These are phyloP conservation scores for Aspergillus brunneoviolaceus DNA, from an alignment of 2,329 filamentous ascomycete genomes.

Conservation along the genomic window DNA sequence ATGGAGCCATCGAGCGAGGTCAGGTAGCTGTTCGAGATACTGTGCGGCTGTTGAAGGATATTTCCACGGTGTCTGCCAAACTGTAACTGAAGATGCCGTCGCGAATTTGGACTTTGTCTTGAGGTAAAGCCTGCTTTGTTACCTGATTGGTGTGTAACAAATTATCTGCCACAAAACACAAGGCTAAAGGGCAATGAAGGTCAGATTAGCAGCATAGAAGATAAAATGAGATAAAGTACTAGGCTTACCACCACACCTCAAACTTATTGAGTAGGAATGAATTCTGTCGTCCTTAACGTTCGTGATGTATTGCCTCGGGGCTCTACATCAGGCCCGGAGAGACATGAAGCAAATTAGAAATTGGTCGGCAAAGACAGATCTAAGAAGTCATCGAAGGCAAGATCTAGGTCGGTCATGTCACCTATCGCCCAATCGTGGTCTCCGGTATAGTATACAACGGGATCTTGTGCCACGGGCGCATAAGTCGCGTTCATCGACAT, in stretches of 20 bases:
- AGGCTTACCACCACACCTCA: too few species aligned
- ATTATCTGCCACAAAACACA: too few species aligned
- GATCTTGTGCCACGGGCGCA: background rate
- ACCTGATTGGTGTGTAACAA: too few species aligned
- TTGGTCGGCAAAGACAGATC: slow-evolving; percentile 33
- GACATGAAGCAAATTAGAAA: background rate
- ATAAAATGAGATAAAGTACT: too few species aligned
- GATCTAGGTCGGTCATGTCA: slow-evolving; percentile 34
- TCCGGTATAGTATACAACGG: slow-evolving; percentile 42
- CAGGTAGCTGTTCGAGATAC: slow-evolving; percentile 5
- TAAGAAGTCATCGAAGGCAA: slow-evolving; percentile 36
- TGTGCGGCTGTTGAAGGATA: slow-evolving; percentile 1
- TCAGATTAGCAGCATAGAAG: too few species aligned
- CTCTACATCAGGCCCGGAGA: too few species aligned
- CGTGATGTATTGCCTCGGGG: too few species aligned
- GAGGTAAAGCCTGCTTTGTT: too few species aligned
- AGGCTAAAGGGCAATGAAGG: too few species aligned
- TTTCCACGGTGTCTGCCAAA: background rate
- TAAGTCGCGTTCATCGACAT: background rate
- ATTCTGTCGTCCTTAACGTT: too few species aligned
- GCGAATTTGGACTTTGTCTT: too few species aligned
- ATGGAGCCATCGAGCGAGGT: slow-evolving; percentile 36
- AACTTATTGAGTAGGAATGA: too few species aligned
- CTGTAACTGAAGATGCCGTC: background rate
- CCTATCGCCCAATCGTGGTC: slow-evolving; percentile 42